Conservation (phyloP, 768 basidiomycete species). For the Pleurotus ostreatus region DNA sequence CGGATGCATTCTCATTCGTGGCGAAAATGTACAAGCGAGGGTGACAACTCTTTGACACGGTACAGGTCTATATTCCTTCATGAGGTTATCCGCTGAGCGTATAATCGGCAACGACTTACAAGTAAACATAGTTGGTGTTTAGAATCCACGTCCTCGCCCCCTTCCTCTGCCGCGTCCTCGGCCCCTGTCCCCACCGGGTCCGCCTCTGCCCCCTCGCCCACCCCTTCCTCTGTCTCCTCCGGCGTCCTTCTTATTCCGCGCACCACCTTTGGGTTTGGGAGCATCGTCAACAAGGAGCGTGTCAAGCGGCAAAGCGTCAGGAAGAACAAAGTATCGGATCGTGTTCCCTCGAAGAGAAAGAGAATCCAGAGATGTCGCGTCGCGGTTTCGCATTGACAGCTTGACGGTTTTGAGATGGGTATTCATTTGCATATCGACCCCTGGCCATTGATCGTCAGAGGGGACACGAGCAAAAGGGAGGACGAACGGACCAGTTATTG, state of each 20-base stretch:
- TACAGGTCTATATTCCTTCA: too few species aligned
- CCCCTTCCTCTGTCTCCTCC: constrained; percentile 55
- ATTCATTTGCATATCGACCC: constrained; percentile 99
- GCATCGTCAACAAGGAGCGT: constrained; percentile 97
- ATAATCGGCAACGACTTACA: too few species aligned
- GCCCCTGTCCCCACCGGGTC: constrained; percentile 48
- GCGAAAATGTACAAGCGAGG: too few species aligned
- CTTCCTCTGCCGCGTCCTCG: constrained; percentile 52
- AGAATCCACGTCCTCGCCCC: constrained; percentile 33
- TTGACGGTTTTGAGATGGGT: constrained; percentile 98
- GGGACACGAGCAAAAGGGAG: not conserved
- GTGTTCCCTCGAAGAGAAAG: constrained; percentile 96
- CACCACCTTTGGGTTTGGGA: constrained; percentile 80
- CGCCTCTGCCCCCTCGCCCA: constrained; percentile 37
- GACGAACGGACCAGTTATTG: constrained; percentile 78
- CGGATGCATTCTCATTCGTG: too few species aligned
- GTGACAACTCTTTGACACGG: too few species aligned
- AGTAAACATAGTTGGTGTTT: not conserved
- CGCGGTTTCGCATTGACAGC: constrained; percentile 89
- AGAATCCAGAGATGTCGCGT: constrained; percentile 81
- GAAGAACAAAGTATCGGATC: constrained; percentile 95
- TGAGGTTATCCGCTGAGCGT: too few species aligned
- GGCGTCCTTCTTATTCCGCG: constrained; percentile 75
- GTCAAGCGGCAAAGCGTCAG: constrained; percentile 93
- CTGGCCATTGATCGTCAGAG: constrained; percentile 33